Percentiles rank a stretch among this genome's conserved stretches.
These are phyloP conservation scores for Saraca asoca DNA, from an alignment of 331 rosid genomes.

Conservation along the genomic window DNA sequence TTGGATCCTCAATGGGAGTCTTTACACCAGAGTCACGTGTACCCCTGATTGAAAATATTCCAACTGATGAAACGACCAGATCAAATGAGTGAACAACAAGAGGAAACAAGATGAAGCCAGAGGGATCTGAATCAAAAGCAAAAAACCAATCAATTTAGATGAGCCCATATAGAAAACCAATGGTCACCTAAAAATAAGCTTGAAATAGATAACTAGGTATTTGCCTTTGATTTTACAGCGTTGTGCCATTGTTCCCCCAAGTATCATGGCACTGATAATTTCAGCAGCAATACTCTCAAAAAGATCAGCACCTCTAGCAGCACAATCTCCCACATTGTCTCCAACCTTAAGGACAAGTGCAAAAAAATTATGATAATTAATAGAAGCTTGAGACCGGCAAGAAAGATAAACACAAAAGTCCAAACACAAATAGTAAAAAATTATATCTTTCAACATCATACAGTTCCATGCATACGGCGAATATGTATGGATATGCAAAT, in stretches of 20 bases:
- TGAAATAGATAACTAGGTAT: constrained; percentile 27
- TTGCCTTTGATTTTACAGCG: constrained; percentile 92
- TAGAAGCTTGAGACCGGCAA: constrained; percentile 27
- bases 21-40: constrained; percentile 76
- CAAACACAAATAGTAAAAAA: constrained; percentile 14
- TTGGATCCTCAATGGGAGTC: constrained; percentile 83
- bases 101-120: constrained; percentile 99
- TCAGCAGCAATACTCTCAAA: constrained; percentile 99
- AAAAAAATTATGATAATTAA: constrained; percentile 36
- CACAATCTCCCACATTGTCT: constrained; percentile 99
- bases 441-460: constrained; percentile 5
- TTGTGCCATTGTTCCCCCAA: constrained; percentile 96
- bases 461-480: constrained; percentile 2
- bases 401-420: constrained; percentile 25
- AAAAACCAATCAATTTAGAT: constrained; percentile 38
- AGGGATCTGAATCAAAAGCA: constrained; percentile 75
- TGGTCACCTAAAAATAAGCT: constrained; percentile 25
- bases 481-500: constrained; percentile 23
- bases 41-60: constrained; percentile 89
- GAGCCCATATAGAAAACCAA: constrained; percentile 19
- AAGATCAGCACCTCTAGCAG: constrained; percentile 99
- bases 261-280: constrained; percentile 99
- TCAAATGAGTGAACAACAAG: constrained; percentile 98
- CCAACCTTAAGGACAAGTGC: constrained; percentile 71
- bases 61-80: constrained; percentile 84